These are phyloP conservation scores for Oemleria cerasiformis DNA, from an alignment of 306 rosid genomes.

Conservation along the genomic window DNA sequence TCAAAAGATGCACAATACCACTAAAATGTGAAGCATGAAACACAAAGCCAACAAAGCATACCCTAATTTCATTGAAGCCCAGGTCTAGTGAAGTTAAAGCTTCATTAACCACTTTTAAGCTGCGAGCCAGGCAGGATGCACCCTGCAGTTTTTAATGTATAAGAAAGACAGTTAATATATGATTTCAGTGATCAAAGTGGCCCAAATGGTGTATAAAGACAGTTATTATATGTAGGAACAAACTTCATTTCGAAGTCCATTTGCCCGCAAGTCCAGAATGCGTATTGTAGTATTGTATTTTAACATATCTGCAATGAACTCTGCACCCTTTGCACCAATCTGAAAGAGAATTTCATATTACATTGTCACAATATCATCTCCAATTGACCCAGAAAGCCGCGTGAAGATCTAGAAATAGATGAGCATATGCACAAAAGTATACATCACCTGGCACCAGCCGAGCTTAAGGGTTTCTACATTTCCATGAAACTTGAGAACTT, in stretches of 20 bases:
- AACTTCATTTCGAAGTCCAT: conserved; percentile 90
- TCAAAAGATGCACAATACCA: conserved; percentile 17
- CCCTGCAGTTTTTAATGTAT: conserved; percentile 53
- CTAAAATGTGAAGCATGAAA: not conserved
- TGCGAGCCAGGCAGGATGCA: conserved; percentile 86
- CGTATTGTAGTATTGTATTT: conserved; percentile 90
- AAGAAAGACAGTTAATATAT: conserved; percentile 6
- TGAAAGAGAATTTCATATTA: conserved; percentile 30
- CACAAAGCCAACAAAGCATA: conserved; percentile 17
- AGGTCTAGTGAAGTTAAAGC: conserved; percentile 84
- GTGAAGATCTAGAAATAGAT: not conserved
- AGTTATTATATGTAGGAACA: conserved; percentile 23
- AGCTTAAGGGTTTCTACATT: conserved; percentile 80
- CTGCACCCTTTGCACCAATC: conserved; percentile 96
- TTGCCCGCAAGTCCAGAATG: conserved; percentile 79
- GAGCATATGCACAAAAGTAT: not conserved
- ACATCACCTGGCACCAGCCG: conserved; percentile 97
- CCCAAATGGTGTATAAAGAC: not conserved
- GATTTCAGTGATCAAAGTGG: conserved; percentile 14
- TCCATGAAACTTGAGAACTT: conserved; percentile 89
- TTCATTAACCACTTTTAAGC: conserved; percentile 98
- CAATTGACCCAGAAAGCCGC: not conserved
- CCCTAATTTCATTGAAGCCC: conserved; percentile 97
- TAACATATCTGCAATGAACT: conserved; percentile 78
- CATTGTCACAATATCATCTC: conserved; percentile 1